Base-by-base conservation (phyloP, 192 early-diverging fungal species). In the Umbelopsis sp. region DNA sequence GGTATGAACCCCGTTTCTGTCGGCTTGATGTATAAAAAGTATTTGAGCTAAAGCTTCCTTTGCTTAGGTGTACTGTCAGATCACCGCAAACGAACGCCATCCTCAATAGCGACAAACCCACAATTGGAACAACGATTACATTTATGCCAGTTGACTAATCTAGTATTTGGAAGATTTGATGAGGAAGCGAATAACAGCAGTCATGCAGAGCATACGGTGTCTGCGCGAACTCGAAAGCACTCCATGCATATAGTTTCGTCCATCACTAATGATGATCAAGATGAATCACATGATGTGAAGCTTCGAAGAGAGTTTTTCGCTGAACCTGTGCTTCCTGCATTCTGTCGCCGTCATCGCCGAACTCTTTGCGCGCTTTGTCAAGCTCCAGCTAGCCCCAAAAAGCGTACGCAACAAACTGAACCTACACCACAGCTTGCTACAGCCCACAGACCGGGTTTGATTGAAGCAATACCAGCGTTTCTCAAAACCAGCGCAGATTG, bases 91-190 rank as follows among this genome's bases (percentile, higher is more conserved):
- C 69, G 55, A 61, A 68, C 53, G 46, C 78, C 76, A 16, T 72
- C 68, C 15, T 78, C 55, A 61, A 61, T 61, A 61, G 21, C 55
- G 12, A 61, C 21, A 35, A 61, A 61, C 30, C 55, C 55, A 4
- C 55, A 61, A 16, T 13, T 61, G 27, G 81, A 83, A 53, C 82
- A 83, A 18, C 80, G 84, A 2, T 70, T 86, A 11, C 80, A 83
- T 66, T 77, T 86, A 33, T 83, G 84, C 64, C 84, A 86, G 49
- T 47, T 83, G 16, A 86, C 84, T 6, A 84, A 83, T 33, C 73
- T 86, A 47, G 76, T 86, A 18, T 86, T 86, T 81, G 84, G 84
- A 20, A 78, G 84, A 20, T 82, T 86, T 64, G 84, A 86, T 61
- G 27, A 16, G 11, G 55, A 25, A 18, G 46, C 67, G 1, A 78